Evolutionary conservation across 371 early-diverging fungal species (phyloP).

Genomic region (Mucor saturninus): DNA sequence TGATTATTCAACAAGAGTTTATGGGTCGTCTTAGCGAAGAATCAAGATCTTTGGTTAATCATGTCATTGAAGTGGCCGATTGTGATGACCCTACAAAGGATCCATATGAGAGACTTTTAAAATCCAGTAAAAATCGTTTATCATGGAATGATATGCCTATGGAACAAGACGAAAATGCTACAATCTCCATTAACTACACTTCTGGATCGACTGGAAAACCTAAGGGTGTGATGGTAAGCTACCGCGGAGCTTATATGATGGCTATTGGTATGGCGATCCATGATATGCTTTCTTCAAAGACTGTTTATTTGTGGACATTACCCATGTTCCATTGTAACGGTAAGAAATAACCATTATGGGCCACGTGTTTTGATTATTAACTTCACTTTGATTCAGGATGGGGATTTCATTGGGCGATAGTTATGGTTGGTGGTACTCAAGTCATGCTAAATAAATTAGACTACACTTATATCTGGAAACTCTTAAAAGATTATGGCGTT

Average conservation of each 20-base stretch:
- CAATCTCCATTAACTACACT: constrained; percentile 65
- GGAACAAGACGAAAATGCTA: constrained; percentile 54
- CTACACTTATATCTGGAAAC: constrained; percentile 64
- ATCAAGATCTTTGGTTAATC: constrained; percentile 1
- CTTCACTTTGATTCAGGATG: constrained; percentile 42
- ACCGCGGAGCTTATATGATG: constrained; percentile 59
- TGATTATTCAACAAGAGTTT: constrained; percentile 64
- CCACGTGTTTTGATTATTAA: neutral
- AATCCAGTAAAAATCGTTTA: constrained; percentile 15
- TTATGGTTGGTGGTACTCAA: constrained; percentile 61
- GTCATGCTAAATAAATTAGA: constrained; percentile 67
- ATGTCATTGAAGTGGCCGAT: constrained; percentile 31
- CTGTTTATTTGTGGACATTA: constrained; percentile 63
- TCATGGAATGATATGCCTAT: constrained; percentile 58
- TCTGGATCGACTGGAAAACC: constrained; percentile 72
- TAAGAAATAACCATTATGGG: neutral
- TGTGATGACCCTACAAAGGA: constrained; percentile 27
- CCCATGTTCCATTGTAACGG: constrained; percentile 76
- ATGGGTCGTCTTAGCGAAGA: constrained; percentile 12
- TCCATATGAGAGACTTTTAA: constrained; percentile 59
- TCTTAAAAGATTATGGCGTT: constrained; percentile 51
- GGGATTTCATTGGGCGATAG: constrained; percentile 70
- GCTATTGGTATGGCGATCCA: constrained; percentile 59
- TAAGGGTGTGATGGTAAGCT: constrained; percentile 55
- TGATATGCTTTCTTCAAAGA: constrained; percentile 46